Conservation (phyloP, 371 early-diverging fungal species). For the Choanephora cucurbitarum region DNA sequence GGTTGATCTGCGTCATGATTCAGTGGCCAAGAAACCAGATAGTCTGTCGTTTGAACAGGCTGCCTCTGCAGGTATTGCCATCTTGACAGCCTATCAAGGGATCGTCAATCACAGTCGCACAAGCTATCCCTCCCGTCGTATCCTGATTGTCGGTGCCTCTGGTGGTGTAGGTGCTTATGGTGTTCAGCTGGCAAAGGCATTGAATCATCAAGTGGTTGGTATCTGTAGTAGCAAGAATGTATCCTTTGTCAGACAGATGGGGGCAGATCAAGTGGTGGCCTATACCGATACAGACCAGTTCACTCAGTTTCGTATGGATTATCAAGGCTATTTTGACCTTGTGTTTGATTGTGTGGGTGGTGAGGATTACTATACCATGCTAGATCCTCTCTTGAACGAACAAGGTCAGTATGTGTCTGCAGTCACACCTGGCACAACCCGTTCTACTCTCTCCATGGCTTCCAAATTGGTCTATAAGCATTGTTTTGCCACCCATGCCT, state of each 20-base stretch:
- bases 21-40: constrained; percentile 41
- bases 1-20: constrained; percentile 14
- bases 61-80: constrained; percentile 34
- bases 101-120: constrained; percentile 12
- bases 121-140: not conserved
- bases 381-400: constrained; percentile 22
- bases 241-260: constrained; percentile 47
- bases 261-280: constrained; percentile 60
- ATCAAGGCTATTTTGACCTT: constrained; percentile 31
- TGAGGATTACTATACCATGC: constrained; percentile 36
- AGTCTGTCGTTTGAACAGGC: constrained; percentile 46
- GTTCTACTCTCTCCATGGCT: too few species aligned
- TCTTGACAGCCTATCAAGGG: constrained; percentile 37
- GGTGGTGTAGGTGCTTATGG: constrained; percentile 61
- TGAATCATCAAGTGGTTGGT: constrained; percentile 49
- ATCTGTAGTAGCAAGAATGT: constrained; percentile 56
- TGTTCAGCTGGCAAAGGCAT: constrained; percentile 61
- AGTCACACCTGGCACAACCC: constrained; percentile 32
- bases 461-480: not conserved
- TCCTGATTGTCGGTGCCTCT: constrained; percentile 56
- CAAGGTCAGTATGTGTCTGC: constrained; percentile 40
- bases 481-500: not conserved
- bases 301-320: constrained; percentile 11
- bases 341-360: constrained; percentile 53
- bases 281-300: constrained; percentile 46